Percentiles rank a stretch among this genome's conserved stretches.
Conservation (phyloP, 2,329 filamentous ascomycete species). For the Ophiocordyceps sinensis region DNA sequence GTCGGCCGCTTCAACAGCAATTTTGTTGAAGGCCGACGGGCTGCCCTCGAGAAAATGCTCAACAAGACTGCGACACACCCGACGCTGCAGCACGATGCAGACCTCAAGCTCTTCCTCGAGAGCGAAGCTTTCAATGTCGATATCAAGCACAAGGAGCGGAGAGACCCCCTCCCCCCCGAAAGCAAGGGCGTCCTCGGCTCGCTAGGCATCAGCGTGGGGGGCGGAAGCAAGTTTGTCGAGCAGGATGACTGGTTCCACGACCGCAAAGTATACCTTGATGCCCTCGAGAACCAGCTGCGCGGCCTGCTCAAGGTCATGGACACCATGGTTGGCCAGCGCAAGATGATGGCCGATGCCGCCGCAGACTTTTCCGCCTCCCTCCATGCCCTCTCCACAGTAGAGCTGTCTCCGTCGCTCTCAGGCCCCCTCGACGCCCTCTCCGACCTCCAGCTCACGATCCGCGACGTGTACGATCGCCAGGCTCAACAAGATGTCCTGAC, state of each 20-base stretch:
- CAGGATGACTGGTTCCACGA: conserved; percentile 99
- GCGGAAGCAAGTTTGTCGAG: conserved; percentile 81
- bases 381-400: conserved; percentile 83
- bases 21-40: conserved; percentile 85
- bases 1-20: conserved; percentile 92
- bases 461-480: conserved; percentile 90
- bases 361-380: conserved; percentile 86
- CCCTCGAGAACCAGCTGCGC: conserved; percentile 81
- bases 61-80: conserved; percentile 90
- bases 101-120: conserved; percentile 92
- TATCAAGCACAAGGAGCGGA: conserved; percentile 92
- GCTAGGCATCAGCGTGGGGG: conserved; percentile 64
- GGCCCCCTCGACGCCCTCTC: conserved; percentile 83
- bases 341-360: conserved; percentile 84
- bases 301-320: conserved; percentile 88
- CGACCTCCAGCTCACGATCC: conserved; percentile 84
- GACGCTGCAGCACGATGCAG: conserved; percentile 80
- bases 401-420: conserved; percentile 78
- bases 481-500: conserved; percentile 95
- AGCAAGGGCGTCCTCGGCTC: conserved; percentile 88
- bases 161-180: conserved; percentile 72
- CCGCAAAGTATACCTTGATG: conserved; percentile 85
- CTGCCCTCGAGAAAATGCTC: conserved; percentile 90
- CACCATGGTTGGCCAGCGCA: conserved; percentile 79
- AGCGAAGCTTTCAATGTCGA: conserved; percentile 93